Conservation (phyloP, 169 alveolate genomes). For the Cryptosporidium tyzzeri region DNA sequence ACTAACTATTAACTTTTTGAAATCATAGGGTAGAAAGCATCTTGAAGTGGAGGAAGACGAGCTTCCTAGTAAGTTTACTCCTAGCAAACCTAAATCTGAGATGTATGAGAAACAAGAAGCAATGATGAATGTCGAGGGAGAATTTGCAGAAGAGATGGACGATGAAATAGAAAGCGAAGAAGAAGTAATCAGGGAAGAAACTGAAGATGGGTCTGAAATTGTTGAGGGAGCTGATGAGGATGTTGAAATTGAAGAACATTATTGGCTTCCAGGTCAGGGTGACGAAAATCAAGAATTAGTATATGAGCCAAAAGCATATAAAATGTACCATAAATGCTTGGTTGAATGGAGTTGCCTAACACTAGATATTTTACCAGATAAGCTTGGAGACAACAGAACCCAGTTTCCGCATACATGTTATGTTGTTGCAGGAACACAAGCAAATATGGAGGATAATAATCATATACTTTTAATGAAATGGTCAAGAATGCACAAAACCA, state of each 20-base stretch:
- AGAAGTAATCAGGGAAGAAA: slow-evolving; percentile 15
- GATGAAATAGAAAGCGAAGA: slow-evolving; percentile 60
- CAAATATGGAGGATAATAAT: slow-evolving; percentile 57
- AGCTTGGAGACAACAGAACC: slow-evolving; percentile 53
- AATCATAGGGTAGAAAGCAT: slow-evolving; percentile 41
- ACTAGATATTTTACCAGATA: slow-evolving; percentile 55
- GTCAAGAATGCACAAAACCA: slow-evolving; percentile 72
- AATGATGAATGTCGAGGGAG: slow-evolving; percentile 49
- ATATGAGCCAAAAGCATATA: slow-evolving; percentile 67
- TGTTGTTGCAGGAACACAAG: slow-evolving; percentile 75
- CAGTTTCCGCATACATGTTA: slow-evolving; percentile 74
- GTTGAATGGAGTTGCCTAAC: slow-evolving; percentile 75
- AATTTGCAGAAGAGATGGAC: slow-evolving; percentile 64
- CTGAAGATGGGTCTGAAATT: slow-evolving; percentile 1
- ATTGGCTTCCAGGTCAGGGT: slow-evolving; percentile 44
- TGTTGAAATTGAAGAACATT: slow-evolving; percentile 25
- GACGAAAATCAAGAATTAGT: slow-evolving; percentile 48
- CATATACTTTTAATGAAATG: slow-evolving; percentile 62
- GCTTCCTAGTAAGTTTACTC: slow-evolving; percentile 51
- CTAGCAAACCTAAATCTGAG: slow-evolving; percentile 30
- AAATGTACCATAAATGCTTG: slow-evolving; percentile 67
- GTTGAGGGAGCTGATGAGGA: background rate
- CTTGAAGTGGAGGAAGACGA: slow-evolving; percentile 21
- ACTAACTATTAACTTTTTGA: background rate
- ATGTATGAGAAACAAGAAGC: slow-evolving; percentile 35